Percentiles rank a stretch among this genome's conserved stretches.
These are phyloP conservation scores for Ceratobasidium papillatum DNA, from an alignment of 1,284 basidiomycete genomes.

Conservation along the genomic window DNA sequence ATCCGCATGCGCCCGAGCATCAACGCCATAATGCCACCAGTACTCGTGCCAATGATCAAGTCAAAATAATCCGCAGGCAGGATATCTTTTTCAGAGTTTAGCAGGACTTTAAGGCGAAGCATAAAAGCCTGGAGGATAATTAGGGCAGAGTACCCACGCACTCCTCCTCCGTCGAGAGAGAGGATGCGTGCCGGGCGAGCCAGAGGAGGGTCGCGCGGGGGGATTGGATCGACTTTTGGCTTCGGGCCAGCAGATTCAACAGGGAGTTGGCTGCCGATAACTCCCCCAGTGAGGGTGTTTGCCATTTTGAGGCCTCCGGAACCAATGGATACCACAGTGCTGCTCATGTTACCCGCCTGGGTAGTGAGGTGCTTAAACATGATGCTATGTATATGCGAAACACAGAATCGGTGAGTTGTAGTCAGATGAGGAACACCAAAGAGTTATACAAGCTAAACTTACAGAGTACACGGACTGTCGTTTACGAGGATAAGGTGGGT, in stretches of 20 bases:
- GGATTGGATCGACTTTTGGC: not conserved
- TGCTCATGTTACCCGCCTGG: not conserved
- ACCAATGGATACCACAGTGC: slow-evolving; percentile 7
- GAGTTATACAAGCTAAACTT: not conserved
- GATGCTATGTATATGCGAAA: not conserved
- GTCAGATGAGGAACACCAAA: not conserved
- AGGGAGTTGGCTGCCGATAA: not conserved
- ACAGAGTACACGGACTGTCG: not conserved
- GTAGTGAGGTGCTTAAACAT: slow-evolving; percentile 25
- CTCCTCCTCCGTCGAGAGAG: slow-evolving; percentile 41
- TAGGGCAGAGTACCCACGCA: slow-evolving; percentile 38
- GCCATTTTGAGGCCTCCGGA: not conserved
- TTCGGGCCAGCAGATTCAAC: not conserved
- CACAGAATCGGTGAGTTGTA: not conserved
- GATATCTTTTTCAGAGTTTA: not conserved
- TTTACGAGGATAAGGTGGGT: not conserved
- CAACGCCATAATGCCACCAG: slow-evolving; percentile 48
- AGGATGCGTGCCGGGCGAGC: slow-evolving; percentile 11
- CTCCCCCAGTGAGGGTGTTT: not conserved
- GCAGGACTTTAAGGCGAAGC: not conserved
- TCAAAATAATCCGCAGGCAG: slow-evolving; percentile 27
- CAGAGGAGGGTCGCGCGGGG: not conserved
- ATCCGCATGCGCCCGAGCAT: slow-evolving; percentile 52
- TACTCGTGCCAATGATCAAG: slow-evolving; percentile 29
- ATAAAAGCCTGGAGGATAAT: slow-evolving; percentile 38